phyloP scores from a whole-genome alignment of 1,139 yeast species.

The Suhomyces ambrosiae region DNA sequence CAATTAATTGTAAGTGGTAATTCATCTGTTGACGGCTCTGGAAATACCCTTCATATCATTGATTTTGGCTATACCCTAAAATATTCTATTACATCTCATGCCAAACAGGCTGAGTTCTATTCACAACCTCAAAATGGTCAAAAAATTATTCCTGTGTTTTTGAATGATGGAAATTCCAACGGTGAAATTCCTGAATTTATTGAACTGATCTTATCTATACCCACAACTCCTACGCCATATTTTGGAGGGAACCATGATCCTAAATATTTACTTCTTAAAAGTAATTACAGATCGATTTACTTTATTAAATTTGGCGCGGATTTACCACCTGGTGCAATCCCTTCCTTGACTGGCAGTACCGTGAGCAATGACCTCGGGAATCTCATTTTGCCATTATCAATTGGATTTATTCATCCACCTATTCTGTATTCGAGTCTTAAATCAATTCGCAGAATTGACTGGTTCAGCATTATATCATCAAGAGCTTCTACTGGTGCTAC shows the following conservation, averaged over 20 bases:
- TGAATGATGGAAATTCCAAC: conserved; percentile 22
- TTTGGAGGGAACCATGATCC: conserved; percentile 76
- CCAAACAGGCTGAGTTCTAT: conserved; percentile 78
- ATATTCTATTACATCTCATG: conserved; percentile 79
- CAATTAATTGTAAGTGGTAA: conserved; percentile 66
- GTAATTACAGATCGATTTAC: conserved; percentile 56
- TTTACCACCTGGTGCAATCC: conserved; percentile 9
- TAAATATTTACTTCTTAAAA: conserved; percentile 53
- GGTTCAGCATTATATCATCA: conserved; percentile 70
- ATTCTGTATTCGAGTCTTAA: conserved; percentile 58
- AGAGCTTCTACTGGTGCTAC: conserved; percentile 41
- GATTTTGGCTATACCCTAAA: conserved; percentile 83
- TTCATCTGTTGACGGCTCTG: conserved; percentile 25
- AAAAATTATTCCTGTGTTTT: conserved; percentile 33
- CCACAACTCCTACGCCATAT: conserved; percentile 52
- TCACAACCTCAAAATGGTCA: conserved; percentile 57
- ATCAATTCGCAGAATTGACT: conserved; percentile 62
- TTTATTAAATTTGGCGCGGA: conserved; percentile 22
- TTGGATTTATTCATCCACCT: conserved; percentile 80
- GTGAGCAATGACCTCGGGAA: conserved; percentile 52
- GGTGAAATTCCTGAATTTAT: conserved; percentile 28
- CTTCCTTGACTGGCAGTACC: conserved; percentile 1
- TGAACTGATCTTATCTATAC: conserved; percentile 32
- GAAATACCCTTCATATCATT: conserved; percentile 61
- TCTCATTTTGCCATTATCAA: conserved; percentile 71